A percentile compares a stretch with the other conserved stretches of the same genome.
Conservation (phyloP, 2,329 filamentous ascomycete genomes). For the Raffaelea albimanens region DNA sequence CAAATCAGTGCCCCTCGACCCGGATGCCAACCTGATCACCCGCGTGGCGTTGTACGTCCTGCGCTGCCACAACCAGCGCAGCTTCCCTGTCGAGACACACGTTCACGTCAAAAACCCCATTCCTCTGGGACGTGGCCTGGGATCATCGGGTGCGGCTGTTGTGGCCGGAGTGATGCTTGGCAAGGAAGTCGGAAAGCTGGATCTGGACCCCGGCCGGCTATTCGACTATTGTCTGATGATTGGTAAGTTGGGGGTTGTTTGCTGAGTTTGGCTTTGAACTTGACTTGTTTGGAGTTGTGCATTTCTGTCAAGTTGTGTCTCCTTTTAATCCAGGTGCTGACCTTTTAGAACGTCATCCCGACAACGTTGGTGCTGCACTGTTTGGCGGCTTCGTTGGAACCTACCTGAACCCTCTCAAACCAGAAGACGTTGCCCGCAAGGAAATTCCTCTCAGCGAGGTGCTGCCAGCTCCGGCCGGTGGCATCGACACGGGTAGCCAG, state of each 20-base stretch:
- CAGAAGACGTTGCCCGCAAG: constrained; percentile 78
- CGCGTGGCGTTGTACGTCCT: constrained; percentile 90
- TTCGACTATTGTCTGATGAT: constrained; percentile 98
- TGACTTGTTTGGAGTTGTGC: too few relatives aligned
- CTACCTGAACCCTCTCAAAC: constrained; percentile 84
- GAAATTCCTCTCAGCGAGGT: constrained; percentile 95
- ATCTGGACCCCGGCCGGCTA: constrained; percentile 69
- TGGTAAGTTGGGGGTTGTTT: constrained; percentile 35
- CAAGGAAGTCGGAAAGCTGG: constrained; percentile 75
- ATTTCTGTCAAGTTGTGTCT: too few relatives aligned
- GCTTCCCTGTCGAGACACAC: constrained; percentile 77
- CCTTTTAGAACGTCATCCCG: constrained; percentile 69
- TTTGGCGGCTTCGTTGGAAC: constrained; percentile 96
- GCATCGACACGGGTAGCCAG: constrained; percentile 75
- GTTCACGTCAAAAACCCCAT: constrained; percentile 96
- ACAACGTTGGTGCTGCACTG: constrained; percentile 89
- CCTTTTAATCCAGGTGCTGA: neutral
- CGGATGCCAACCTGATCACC: constrained; percentile 86
- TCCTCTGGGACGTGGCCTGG: constrained; percentile 80
- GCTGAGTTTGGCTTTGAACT: too few relatives aligned
- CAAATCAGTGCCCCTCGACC: constrained; percentile 61
- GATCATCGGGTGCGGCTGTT: constrained; percentile 91
- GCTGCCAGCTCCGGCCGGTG: constrained; percentile 79
- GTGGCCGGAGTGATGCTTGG: constrained; percentile 91
- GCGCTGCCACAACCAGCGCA: constrained; percentile 77